Evolutionary conservation across 2,329 filamentous ascomycete species (phyloP).

Genomic region (Penicillium sp.): DNA sequence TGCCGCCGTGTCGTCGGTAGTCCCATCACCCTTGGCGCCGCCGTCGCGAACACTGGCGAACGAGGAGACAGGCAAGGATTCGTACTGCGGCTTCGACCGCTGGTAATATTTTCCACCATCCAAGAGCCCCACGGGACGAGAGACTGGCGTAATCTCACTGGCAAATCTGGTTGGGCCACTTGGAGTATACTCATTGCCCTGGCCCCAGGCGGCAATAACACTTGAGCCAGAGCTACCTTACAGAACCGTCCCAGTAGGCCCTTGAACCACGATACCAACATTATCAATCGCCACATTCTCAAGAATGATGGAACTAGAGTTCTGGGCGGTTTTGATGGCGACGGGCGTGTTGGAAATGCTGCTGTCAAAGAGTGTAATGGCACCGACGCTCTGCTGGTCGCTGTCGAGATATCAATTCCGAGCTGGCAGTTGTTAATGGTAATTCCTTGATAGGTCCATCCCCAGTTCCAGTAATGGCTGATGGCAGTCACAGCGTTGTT

Average conservation of each 20-base stretch:
- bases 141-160: background rate
- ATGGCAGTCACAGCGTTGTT: constrained; percentile 55
- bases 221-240: background rate
- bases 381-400: background rate
- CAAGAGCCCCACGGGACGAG: constrained; percentile 5
- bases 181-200: background rate
- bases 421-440: constrained; percentile 51
- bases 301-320: background rate
- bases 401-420: constrained; percentile 49
- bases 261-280: background rate
- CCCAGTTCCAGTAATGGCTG: constrained; percentile 60
- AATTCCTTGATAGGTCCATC: constrained; percentile 54
- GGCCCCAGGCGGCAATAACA: background rate
- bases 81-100: constrained; percentile 16
- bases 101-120: constrained; percentile 11
- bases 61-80: constrained; percentile 1
- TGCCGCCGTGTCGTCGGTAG: constrained; percentile 43
- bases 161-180: background rate
- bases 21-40: constrained; percentile 51
- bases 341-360: background rate
- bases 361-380: background rate
- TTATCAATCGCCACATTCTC: background rate
- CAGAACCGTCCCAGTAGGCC: background rate
- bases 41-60: background rate
- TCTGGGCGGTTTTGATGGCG: background rate